Evolutionary conservation across 2,329 filamentous ascomycete genomes (phyloP), one percentile per base, ranked within the genome.

Genomic region (Pezicula radicicola): DNA sequence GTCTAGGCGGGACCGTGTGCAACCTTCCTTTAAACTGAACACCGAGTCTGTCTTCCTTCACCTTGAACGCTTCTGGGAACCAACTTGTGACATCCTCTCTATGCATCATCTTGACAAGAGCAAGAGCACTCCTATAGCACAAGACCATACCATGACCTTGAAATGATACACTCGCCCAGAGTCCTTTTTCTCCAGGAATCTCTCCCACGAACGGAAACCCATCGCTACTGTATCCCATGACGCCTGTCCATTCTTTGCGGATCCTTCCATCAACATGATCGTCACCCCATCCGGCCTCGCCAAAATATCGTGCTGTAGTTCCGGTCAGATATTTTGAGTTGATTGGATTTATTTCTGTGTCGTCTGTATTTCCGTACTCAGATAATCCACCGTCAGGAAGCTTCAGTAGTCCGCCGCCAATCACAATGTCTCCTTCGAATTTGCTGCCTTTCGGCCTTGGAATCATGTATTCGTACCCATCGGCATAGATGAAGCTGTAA

Each of bases 381-480:
- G 52, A 30, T 40, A 60, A 57, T 0, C 79, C 80, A 45, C 64
- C 61, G 10, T 53, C 37, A 9, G 46, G 39, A 1, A 56, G 50
- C 28, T 55, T 54, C n/a, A 55, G 55, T 1, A 58, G 35, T 2
- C 61, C 57, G 1, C 66, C 66, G 4, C 61, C 61, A 2, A 63
- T 62, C 3, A 72, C 52, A 16, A 72, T 62, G 54, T 72, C 67
- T 2, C 66, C 65, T 7, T 55, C 63, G 36, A 70, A 67, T 16
- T 55, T 58, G 3, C 73, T 71, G 0, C 73, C 74, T n/a, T 70
- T 66, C 0, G 77, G 77, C 1, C 81, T 73, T 2, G 79, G 75
- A 8, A 88, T 79, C 75, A 88, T 81, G 65, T 88, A 89, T 54
- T 88, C 85, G 61, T 84, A 87, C 0, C 84, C 81, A 21, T 70